A percentile compares a stretch with the other conserved stretches of the same genome.
phyloP scores from a whole-genome alignment of 2,329 filamentous ascomycete genomes.

The Penicillium aurantiogriseum region DNA sequence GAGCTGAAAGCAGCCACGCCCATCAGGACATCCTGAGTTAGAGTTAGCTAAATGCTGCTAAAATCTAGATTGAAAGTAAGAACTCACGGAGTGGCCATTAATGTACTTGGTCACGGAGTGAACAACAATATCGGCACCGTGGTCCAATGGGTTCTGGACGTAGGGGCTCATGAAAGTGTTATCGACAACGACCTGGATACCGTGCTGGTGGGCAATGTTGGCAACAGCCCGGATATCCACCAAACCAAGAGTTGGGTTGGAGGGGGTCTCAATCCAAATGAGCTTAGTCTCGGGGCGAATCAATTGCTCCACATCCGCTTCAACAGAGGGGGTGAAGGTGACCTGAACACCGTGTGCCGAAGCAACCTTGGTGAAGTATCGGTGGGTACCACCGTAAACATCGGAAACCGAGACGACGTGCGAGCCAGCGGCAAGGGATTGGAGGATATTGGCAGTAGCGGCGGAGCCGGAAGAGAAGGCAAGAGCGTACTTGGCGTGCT shows the following conservation, averaged over 20 bases:
- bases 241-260: constrained; percentile 88
- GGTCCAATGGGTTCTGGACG: constrained; percentile 91
- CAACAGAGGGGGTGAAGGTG: constrained; percentile 90
- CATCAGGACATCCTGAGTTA: constrained; percentile 80
- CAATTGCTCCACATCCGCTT: constrained; percentile 78
- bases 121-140: constrained; percentile 93
- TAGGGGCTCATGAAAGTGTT: constrained; percentile 98
- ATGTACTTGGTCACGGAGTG: constrained; percentile 99
- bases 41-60: constrained; percentile 7
- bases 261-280: constrained; percentile 95
- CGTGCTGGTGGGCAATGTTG: constrained; percentile 77
- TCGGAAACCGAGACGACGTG: constrained; percentile 97
- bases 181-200: constrained; percentile 95
- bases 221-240: constrained; percentile 90
- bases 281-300: constrained; percentile 88
- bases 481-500: constrained; percentile 87
- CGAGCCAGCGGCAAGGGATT: constrained; percentile 84
- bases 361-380: constrained; percentile 98
- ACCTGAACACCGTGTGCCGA: constrained; percentile 91
- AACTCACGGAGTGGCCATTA: constrained; percentile 74
- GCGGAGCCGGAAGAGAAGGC: constrained; percentile 94
- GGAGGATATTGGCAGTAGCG: constrained; percentile 87
- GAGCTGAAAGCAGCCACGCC: constrained; percentile 94
- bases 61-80: neutral
- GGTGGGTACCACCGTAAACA: constrained; percentile 95